Conservation (phyloP, 2,329 filamentous ascomycete genomes). For the Cercospora sojina region DNA sequence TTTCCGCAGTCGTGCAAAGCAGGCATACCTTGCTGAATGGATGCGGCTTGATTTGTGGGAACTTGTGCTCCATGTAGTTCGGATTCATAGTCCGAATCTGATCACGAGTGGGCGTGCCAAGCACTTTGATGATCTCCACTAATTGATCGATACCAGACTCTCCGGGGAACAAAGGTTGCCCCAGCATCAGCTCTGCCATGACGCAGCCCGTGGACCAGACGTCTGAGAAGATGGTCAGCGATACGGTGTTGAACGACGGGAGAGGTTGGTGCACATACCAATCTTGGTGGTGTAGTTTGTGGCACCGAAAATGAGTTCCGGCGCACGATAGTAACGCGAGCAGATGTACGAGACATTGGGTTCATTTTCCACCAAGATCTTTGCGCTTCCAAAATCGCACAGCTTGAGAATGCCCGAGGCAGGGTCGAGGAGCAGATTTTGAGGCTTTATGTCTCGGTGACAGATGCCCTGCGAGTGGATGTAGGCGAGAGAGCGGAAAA, state of each 20-base stretch:
- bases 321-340: constrained; percentile 96
- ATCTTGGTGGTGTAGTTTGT: constrained; percentile 99
- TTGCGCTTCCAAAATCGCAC: constrained; percentile 97
- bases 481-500: constrained; percentile 96
- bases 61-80: constrained; percentile 99
- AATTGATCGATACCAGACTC: constrained; percentile 98
- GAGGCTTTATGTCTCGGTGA: constrained; percentile 98
- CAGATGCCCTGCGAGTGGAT: constrained; percentile 99
- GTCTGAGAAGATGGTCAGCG: constrained; percentile 57
- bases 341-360: constrained; percentile 99
- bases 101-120: constrained; percentile 93
- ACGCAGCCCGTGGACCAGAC: constrained; percentile 99
- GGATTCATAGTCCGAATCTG: constrained; percentile 99
- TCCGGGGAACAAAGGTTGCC: constrained; percentile 94
- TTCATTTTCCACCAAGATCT: constrained; percentile 97
- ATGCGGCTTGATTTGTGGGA: constrained; percentile 98
- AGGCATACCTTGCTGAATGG: constrained; percentile 82
- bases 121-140: constrained; percentile 98
- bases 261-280: constrained; percentile 60
- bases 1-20: neutral
- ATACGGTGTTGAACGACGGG: neutral
- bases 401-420: constrained; percentile 90
- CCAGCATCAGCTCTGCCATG: constrained; percentile 99
- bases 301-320: constrained; percentile 96
- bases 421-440: constrained; percentile 93